Evolutionary conservation across 2,329 filamentous ascomycete genomes (phyloP).

Genomic region (Pseudopithomyces chartarum): DNA sequence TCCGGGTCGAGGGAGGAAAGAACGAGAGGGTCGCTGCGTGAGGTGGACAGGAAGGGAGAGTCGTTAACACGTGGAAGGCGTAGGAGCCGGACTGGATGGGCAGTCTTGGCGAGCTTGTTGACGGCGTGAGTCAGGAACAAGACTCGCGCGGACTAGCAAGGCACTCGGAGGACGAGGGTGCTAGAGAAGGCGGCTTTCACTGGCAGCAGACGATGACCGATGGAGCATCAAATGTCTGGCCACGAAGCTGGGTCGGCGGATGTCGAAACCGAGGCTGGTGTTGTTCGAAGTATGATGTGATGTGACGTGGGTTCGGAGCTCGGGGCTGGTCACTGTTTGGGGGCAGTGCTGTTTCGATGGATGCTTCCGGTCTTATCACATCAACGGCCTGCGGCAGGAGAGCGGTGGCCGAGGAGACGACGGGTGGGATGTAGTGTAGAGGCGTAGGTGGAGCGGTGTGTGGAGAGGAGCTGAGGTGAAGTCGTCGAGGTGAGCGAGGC

Average conservation of each 20-base stretch:
- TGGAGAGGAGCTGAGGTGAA: slow-evolving; percentile 32
- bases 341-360: slow-evolving; percentile 25
- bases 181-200: slow-evolving; percentile 33
- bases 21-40: slow-evolving; percentile 45
- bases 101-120: slow-evolving; percentile 34
- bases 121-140: slow-evolving; percentile 43
- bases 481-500: slow-evolving; percentile 11
- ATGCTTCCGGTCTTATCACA: slow-evolving; percentile 40
- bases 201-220: slow-evolving; percentile 26
- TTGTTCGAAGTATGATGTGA: slow-evolving; percentile 1
- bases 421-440: slow-evolving; percentile 11
- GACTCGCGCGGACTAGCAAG: slow-evolving; percentile 37
- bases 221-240: slow-evolving; percentile 31
- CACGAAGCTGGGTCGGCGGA: slow-evolving; percentile 24
- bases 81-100: slow-evolving; percentile 32
- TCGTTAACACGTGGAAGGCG: slow-evolving; percentile 46
- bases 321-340: slow-evolving; percentile 12
- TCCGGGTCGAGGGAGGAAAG: slow-evolving; percentile 28
- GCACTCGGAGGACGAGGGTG: slow-evolving; percentile 28
- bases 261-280: slow-evolving; percentile 19
- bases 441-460: slow-evolving; percentile 20
- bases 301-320: slow-evolving; percentile 10
- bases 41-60: slow-evolving; percentile 37
- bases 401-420: slow-evolving; percentile 40
- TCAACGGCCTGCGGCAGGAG: slow-evolving; percentile 26